Evolutionary conservation across 352 stramenopile species (phyloP), one percentile per base, ranked within the genome.

Genomic region (Phytopythium chamaehyphon): DNA sequence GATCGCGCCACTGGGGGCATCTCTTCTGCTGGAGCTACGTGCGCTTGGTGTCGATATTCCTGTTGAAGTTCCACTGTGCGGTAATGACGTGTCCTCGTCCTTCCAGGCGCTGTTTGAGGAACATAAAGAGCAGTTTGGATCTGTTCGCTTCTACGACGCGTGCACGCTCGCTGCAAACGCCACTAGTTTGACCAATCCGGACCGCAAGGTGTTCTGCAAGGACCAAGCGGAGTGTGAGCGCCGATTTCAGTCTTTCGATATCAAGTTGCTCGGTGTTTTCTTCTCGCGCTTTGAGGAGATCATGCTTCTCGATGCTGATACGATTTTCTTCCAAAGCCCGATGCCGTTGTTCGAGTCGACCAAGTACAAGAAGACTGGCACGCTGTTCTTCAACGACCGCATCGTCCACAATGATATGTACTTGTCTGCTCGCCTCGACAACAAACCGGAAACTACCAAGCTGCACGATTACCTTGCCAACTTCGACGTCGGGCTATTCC

Each of bases 231-330:
- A 69, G 22, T 88, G 77, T 51, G 61, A 83, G 18, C 50, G 61
- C 2, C 51, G 55, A 2, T 86, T 76, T 42, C 63, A 72, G 5
- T 71, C 54, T 3, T 85, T 86, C 45, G 64, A 83, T 24, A 68
- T 88, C 52, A 85, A 85, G 57, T 19, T 84, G 40, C 56, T 88
- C 14, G 58, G 74, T n/a, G 40, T 90, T 39, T 48, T 81, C n/a
- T 83, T 76, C 52, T 88, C 80, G 10, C 66, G 61, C n/a, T 90
- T 90, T 33, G 60, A 76, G 22, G 70, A 90, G 55, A 44, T 90
- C 26, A 83, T 90, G 76, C 53, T 90, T 40, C 46, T 90, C 42
- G 80, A 87, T 57, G 76, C 76, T 16, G 74, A 90, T 49, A 73
- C 66, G 10, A 51, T 83, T 12, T 87, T 86, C 45, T 69, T 90